phyloP scores from a whole-genome alignment of 169 alveolate genomes.

The Plasmodium gonderi region DNA sequence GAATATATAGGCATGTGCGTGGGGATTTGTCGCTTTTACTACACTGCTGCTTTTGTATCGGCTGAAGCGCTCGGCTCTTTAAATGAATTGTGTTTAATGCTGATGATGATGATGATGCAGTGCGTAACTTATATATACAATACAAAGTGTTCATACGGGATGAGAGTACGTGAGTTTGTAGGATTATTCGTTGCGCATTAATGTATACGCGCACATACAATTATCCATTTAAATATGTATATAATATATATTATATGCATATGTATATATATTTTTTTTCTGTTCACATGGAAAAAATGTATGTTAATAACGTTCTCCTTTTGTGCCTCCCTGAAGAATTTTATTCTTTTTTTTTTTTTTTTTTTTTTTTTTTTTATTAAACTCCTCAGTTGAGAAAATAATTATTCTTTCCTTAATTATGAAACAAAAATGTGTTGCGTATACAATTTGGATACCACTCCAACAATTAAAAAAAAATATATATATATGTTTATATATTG shows the following conservation, averaged over 20 bases:
- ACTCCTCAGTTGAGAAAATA: background rate
- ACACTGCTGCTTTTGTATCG: background rate
- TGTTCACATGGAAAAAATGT: background rate
- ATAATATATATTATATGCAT: background rate
- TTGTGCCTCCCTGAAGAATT: background rate
- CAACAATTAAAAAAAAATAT: background rate
- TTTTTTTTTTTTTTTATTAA: background rate
- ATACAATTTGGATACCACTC: constrained; percentile 1
- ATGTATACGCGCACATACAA: background rate
- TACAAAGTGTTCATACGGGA: background rate
- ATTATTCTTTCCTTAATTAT: background rate
- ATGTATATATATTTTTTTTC: background rate
- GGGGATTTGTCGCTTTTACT: background rate
- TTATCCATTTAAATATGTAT: background rate
- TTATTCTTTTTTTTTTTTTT: background rate
- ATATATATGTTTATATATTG: background rate
- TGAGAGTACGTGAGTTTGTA: background rate
- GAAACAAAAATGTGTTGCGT: background rate
- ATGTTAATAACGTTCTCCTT: too few relatives aligned
- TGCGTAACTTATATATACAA: background rate
- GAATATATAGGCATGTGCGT: background rate
- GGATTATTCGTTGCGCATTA: background rate
- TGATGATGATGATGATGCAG: background rate
- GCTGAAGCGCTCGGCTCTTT: background rate
- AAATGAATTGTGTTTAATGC: background rate